Conservation (phyloP, 2,329 filamentous ascomycete genomes). For the Intubia oerlemansii region DNA sequence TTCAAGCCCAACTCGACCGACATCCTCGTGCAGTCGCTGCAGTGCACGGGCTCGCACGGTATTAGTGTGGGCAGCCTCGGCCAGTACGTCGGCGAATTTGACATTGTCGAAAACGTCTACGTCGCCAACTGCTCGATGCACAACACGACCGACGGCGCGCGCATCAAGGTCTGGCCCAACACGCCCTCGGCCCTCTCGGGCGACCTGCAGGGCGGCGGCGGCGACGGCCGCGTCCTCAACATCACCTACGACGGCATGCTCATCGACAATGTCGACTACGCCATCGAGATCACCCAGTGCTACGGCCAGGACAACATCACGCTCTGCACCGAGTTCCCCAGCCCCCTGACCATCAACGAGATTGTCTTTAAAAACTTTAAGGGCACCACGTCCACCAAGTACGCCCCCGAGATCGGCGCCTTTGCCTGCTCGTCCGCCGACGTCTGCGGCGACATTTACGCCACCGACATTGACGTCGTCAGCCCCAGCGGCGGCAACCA, state of each 20-base stretch:
- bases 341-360: slow-evolving; percentile 28
- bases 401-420: slow-evolving; percentile 10
- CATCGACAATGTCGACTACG: slow-evolving; percentile 38
- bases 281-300: slow-evolving; percentile 29
- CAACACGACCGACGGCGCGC: slow-evolving; percentile 25
- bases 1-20: slow-evolving; percentile 42
- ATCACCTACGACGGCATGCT: slow-evolving; percentile 36
- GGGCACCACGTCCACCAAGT: slow-evolving; percentile 19
- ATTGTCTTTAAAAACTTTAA: slow-evolving; percentile 29
- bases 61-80: slow-evolving; percentile 39
- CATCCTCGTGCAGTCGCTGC: slow-evolving; percentile 34
- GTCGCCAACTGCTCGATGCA: slow-evolving; percentile 20
- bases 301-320: slow-evolving; percentile 33
- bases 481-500: slow-evolving; percentile 9
- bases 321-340: slow-evolving; percentile 36
- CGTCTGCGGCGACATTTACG: slow-evolving; percentile 9
- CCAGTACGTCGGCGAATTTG: slow-evolving; percentile 32
- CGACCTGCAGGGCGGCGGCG: slow-evolving; percentile 36
- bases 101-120: slow-evolving; percentile 37
- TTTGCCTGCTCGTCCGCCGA: slow-evolving; percentile 10
- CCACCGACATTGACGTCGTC: slow-evolving; percentile 9
- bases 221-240: slow-evolving; percentile 35
- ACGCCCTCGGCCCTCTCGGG: slow-evolving; percentile 13
- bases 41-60: slow-evolving; percentile 40
- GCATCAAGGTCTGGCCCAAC: slow-evolving; percentile 36